phyloP scores from a whole-genome alignment of 345 rosid species.

The Draba incana region DNA sequence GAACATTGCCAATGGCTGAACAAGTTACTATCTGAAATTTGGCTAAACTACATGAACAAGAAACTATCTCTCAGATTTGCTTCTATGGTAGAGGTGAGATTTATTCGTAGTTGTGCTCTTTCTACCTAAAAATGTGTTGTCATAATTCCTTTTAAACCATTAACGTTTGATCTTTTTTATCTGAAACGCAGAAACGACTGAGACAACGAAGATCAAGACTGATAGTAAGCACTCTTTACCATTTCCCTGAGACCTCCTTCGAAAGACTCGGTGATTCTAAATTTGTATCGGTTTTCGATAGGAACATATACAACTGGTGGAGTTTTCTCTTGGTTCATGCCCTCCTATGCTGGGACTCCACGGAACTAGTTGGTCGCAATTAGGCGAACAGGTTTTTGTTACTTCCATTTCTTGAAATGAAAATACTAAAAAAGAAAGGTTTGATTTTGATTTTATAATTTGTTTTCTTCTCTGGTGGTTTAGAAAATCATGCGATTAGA shows the following conservation, averaged over 20 bases:
- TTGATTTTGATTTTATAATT: conserved; percentile 13
- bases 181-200: conserved; percentile 72
- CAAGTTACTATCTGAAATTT: conserved; percentile 79
- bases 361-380: conserved; percentile 79
- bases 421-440: neutral
- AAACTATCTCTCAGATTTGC: conserved; percentile 73
- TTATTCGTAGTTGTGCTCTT: conserved; percentile 2
- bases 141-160: neutral
- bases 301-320: conserved; percentile 81
- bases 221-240: conserved; percentile 60
- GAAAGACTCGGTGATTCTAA: conserved; percentile 26
- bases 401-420: neutral
- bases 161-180: conserved; percentile 25
- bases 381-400: conserved; percentile 79
- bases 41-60: conserved; percentile 71
- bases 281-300: conserved; percentile 36
- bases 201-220: conserved; percentile 69
- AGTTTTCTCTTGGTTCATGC: conserved; percentile 80
- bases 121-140: neutral
- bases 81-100: conserved; percentile 77
- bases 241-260: conserved; percentile 5
- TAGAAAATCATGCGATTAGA: conserved; percentile 80
- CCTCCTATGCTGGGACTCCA: conserved; percentile 84
- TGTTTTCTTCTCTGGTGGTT: conserved; percentile 18
- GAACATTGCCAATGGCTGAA: conserved; percentile 98